Conservation (phyloP, 2,329 filamentous ascomycete species). For the Arthrobotrys conoides region DNA sequence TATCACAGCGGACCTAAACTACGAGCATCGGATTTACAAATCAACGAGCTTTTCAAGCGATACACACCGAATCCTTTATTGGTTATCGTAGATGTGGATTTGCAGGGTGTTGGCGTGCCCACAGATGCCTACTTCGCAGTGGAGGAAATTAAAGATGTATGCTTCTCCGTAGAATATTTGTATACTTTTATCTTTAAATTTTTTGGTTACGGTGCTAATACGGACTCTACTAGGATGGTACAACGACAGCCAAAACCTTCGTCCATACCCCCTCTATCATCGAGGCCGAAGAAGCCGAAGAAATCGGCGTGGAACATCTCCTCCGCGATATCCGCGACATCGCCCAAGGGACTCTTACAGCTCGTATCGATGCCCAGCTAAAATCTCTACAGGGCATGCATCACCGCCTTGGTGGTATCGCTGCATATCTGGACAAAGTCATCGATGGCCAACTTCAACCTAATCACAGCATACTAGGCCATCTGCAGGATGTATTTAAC, state of each 20-base stretch:
- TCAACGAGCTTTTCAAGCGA: conserved; percentile 99
- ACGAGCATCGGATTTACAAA: conserved; percentile 94
- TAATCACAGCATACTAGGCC: conserved; percentile 96
- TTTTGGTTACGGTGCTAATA: conserved; percentile 8
- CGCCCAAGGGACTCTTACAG: conserved; percentile 94
- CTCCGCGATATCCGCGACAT: conserved; percentile 98
- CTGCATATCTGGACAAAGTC: conserved; percentile 94
- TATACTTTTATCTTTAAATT: conserved; percentile 6
- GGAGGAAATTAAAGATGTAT: conserved; percentile 98
- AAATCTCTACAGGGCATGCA: conserved; percentile 97
- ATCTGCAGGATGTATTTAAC: conserved; percentile 99
- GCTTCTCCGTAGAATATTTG: conserved; percentile 65
- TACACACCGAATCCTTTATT: conserved; percentile 97
- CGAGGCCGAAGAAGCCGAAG: conserved; percentile 98
- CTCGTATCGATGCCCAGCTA: conserved; percentile 95
- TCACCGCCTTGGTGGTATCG: conserved; percentile 93
- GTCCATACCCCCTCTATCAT: conserved; percentile 98
- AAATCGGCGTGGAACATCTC: conserved; percentile 98
- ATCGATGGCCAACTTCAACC: conserved; percentile 91
- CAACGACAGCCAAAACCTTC: conserved; percentile 95
- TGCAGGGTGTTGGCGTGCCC: conserved; percentile 96
- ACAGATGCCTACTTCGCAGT: conserved; percentile 99
- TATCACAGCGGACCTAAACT: conserved; percentile 99
- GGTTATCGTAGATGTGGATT: conserved; percentile 98
- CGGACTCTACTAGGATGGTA: conserved; percentile 80